Conservation (phyloP, 2,329 filamentous ascomycete species). For the Colletotrichum liaoningense region DNA sequence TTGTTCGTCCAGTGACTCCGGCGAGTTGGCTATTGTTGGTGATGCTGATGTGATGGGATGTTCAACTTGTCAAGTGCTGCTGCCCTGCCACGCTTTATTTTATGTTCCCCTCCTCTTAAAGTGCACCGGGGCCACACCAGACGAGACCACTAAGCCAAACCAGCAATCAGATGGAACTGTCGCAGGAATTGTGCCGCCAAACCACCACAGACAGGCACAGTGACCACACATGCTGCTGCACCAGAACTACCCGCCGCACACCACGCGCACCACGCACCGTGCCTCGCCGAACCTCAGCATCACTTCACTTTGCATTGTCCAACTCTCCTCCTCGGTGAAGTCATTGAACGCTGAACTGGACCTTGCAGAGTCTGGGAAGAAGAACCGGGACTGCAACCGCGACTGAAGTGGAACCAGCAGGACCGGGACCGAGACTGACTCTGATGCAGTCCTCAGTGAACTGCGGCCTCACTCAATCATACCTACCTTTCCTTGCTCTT, state of each 20-base stretch:
- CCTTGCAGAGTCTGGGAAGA: not conserved
- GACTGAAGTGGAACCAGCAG: not conserved
- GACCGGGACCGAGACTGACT: not conserved
- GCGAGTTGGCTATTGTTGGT: constrained; percentile 5
- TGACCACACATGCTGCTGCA: not conserved
- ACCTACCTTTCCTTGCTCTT: not conserved
- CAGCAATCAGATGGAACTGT: not conserved
- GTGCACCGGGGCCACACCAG: not conserved
- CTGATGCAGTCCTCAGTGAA: not conserved
- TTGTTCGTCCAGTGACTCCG: not conserved
- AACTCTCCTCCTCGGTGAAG: not conserved
- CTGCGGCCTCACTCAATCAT: too few species aligned
- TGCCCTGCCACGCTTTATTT: constrained; percentile 2
- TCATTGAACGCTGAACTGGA: not conserved
- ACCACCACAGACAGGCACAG: not conserved
- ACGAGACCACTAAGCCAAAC: not conserved
- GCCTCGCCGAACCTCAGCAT: not conserved
- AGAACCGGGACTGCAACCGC: not conserved
- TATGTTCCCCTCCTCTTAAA: not conserved
- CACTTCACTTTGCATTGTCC: not conserved
- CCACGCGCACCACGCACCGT: not conserved
- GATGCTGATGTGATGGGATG: not conserved
- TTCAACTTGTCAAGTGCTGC: not conserved
- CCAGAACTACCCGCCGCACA: not conserved
- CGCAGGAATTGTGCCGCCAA: not conserved